These are phyloP conservation scores for Melaleuca quinquenervia DNA, from an alignment of 345 rosid genomes.

Conservation along the genomic window DNA sequence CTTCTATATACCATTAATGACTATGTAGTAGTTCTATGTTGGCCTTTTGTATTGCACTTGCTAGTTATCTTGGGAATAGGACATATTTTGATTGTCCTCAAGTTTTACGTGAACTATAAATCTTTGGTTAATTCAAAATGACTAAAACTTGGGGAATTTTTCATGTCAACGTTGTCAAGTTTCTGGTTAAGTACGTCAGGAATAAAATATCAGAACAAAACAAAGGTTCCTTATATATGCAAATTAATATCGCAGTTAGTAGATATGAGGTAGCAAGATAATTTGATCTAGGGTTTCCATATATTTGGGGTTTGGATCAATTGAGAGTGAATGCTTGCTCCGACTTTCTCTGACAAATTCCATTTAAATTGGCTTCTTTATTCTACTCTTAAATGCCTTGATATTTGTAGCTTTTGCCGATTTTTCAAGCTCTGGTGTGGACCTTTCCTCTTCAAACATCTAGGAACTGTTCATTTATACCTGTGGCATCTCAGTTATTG, in stretches of 20 bases:
- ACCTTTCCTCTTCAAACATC: neutral
- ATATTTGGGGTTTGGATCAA: neutral
- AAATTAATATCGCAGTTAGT: neutral
- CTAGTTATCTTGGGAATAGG: neutral
- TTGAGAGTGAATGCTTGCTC: neutral
- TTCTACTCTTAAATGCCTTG: neutral
- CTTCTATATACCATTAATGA: neutral
- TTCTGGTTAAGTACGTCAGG: neutral
- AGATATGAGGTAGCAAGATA: neutral
- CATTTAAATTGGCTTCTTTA: neutral
- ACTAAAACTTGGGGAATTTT: neutral
- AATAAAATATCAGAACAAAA: neutral
- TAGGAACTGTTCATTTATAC: neutral
- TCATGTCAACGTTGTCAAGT: neutral
- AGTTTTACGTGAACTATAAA: neutral
- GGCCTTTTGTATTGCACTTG: neutral
- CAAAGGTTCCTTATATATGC: neutral
- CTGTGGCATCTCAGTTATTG: neutral
- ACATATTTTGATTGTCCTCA: neutral
- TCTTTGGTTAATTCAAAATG: neutral
- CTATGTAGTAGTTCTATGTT: neutral
- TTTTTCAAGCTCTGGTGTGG: neutral
- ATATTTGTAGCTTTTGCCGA: neutral
- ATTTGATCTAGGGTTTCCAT: neutral
- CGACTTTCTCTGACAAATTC: neutral